Conservation (phyloP, 208 protist genomes). For the Plasmodiophora brassicae region DNA sequence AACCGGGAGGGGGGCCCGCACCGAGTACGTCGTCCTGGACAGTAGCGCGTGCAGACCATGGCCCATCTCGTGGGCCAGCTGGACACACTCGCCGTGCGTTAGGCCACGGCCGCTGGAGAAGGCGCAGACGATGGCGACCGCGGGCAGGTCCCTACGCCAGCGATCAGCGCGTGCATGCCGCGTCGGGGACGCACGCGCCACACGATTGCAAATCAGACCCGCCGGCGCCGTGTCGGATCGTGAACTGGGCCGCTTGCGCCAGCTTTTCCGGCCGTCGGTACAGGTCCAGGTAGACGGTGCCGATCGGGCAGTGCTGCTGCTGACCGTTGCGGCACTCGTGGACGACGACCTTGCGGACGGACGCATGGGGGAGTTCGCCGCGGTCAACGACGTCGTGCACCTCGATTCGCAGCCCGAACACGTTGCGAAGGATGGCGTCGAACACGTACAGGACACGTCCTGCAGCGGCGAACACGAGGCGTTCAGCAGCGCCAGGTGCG, state of each 20-base stretch:
- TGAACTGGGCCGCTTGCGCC: background rate
- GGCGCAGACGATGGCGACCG: background rate
- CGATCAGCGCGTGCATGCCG: no score
- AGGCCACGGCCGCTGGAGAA: background rate
- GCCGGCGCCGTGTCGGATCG: background rate
- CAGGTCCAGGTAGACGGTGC: slow-evolving; percentile 8
- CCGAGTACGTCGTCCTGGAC: background rate
- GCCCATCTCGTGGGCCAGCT: background rate
- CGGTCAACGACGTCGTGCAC: background rate
- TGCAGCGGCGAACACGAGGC: background rate
- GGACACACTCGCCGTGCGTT: background rate
- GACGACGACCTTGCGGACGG: background rate
- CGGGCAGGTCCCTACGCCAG: background rate
- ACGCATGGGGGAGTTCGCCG: background rate
- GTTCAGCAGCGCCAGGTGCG: background rate
- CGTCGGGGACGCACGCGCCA: no score
- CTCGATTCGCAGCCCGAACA: slow-evolving; percentile 23
- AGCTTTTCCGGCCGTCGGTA: background rate
- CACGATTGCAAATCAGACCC: no score
- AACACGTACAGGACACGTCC: background rate
- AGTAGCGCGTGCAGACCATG: background rate
- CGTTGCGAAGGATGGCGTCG: background rate
- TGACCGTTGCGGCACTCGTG: background rate
- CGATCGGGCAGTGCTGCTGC: background rate
- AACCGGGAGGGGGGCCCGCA: background rate